A percentile compares a stretch with the other conserved stretches of the same genome.
Conservation (phyloP, 176 grass and related monocot species). For the Triticum turgidum region DNA sequence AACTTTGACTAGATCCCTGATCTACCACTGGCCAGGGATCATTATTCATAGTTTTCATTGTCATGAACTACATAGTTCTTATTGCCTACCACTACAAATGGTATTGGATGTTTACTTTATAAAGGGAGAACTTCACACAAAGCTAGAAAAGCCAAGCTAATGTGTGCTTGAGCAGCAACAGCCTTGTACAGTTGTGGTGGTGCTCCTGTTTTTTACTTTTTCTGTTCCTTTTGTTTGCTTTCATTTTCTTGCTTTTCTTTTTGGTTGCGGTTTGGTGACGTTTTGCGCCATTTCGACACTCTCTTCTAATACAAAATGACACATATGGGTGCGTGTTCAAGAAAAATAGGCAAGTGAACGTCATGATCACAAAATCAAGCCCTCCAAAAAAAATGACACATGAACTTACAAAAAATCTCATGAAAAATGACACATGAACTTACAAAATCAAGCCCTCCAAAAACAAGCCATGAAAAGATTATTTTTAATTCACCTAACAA, state of each 20-base stretch:
- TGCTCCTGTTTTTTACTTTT: background rate
- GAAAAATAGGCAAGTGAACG: background rate
- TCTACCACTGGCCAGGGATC: constrained; percentile 10
- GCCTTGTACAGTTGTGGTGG: background rate
- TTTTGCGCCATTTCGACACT: background rate
- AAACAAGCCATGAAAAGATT: background rate
- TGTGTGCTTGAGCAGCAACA: background rate
- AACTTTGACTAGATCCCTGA: constrained; percentile 27
- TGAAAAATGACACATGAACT: background rate
- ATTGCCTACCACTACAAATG: constrained; percentile 25
- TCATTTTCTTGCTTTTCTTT: background rate
- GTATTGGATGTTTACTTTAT: constrained; percentile 9
- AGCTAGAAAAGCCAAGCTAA: constrained; percentile 19
- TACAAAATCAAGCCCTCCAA: background rate
- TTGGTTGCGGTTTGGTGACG: background rate
- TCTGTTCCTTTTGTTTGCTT: background rate
- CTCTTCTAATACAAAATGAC: background rate
- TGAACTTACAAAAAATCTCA: background rate
- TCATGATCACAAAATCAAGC: background rate
- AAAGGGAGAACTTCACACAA: background rate
- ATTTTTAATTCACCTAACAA: background rate
- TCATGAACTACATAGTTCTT: constrained; percentile 27
- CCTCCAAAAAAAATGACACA: background rate
- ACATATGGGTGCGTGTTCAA: background rate
- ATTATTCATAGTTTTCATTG: constrained; percentile 14